Evolutionary conservation across 176 grass and related monocot species (phyloP), one percentile per base, ranked within the genome.

Genomic region (Saccharum officinarum): DNA sequence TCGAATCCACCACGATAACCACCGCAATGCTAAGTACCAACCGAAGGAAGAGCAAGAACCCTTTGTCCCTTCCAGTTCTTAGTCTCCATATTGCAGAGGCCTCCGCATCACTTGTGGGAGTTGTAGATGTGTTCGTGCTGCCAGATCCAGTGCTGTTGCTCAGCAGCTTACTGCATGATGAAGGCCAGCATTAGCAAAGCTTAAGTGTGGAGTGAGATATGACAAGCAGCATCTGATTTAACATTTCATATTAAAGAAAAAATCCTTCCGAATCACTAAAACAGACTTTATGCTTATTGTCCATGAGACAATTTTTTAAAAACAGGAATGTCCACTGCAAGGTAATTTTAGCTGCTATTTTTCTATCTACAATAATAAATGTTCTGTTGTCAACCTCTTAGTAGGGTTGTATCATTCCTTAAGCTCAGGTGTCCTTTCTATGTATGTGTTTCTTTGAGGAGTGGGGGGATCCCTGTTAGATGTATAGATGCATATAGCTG

Each of bases 151-250:
- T 90, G 54, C 26, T 31, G 52, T 85, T 97, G 62, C 83, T 61
- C 67, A 72, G 57, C 31, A 71, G 73, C 73, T 94, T 90, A 80
- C 94, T 97, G 92, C 87, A 84, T 68, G 67, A 65, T 3, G 71
- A 26, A 26, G 17, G 25, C 6, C n/a, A 82, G 15, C 62, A 79
- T 71, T 30, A 80, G 69, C 33, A 78, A 69, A 84, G 20, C 12
- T 15, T n/a, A 73, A 4, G 26, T 37, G 18, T 45, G 22, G 42
- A 38, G 45, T n/a, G 31, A 83, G 52, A 54, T 34, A 52, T 26
- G 18, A 59, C 15, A 59, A 45, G 44, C 16, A 67, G 18, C 38
- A 20, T 68, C 72, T 76, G 15, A 47, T 3, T 83, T 38, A 26
- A 18, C 81, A 8, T 78, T 83, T 6, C 3, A 59, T 78, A 44